phyloP scores from a whole-genome alignment of 148 eudicot genomes.

The Persicaria tinctoria region DNA sequence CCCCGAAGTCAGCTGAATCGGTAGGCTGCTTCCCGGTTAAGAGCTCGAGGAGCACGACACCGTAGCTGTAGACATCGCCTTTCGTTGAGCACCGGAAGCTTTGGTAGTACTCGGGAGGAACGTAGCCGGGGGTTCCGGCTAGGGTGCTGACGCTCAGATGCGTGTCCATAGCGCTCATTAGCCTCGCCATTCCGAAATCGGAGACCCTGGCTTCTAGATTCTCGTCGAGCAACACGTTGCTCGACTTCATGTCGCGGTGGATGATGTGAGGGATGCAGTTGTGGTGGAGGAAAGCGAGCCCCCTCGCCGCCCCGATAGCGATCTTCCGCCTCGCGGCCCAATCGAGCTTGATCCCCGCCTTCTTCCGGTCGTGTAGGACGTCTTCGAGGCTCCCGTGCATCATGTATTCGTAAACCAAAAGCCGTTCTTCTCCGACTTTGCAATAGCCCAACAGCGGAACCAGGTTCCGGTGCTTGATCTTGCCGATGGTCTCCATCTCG shows the following conservation, averaged over 20 bases:
- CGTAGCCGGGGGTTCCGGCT: slow-evolving; percentile 90
- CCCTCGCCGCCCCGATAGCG: slow-evolving; percentile 82
- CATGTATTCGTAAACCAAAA: slow-evolving; percentile 90
- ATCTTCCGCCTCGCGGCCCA: slow-evolving; percentile 74
- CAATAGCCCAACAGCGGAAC: slow-evolving; percentile 86
- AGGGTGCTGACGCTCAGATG: slow-evolving; percentile 87
- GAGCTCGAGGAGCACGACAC: slow-evolving; percentile 77
- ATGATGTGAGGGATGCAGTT: slow-evolving; percentile 81
- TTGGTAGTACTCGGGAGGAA: slow-evolving; percentile 82
- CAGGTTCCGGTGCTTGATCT: slow-evolving; percentile 77
- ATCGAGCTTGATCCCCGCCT: slow-evolving; percentile 52
- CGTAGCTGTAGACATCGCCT: slow-evolving; percentile 92
- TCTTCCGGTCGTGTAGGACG: slow-evolving; percentile 57
- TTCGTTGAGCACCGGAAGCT: slow-evolving; percentile 66
- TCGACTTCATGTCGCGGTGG: slow-evolving; percentile 91
- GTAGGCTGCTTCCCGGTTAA: slow-evolving; percentile 75
- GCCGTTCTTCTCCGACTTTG: slow-evolving; percentile 86
- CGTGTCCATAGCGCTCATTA: slow-evolving; percentile 81
- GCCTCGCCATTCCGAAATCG: slow-evolving; percentile 95
- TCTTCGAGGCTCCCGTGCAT: slow-evolving; percentile 81
- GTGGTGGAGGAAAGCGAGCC: slow-evolving; percentile 84
- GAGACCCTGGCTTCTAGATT: slow-evolving; percentile 76
- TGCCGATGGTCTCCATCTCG: slow-evolving; percentile 93
- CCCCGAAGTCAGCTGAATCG: slow-evolving; percentile 81
- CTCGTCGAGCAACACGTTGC: slow-evolving; percentile 76